These are phyloP conservation scores for Metschnikowia lochheadii DNA, from an alignment of 805 yeast genomes.

Conservation along the genomic window DNA sequence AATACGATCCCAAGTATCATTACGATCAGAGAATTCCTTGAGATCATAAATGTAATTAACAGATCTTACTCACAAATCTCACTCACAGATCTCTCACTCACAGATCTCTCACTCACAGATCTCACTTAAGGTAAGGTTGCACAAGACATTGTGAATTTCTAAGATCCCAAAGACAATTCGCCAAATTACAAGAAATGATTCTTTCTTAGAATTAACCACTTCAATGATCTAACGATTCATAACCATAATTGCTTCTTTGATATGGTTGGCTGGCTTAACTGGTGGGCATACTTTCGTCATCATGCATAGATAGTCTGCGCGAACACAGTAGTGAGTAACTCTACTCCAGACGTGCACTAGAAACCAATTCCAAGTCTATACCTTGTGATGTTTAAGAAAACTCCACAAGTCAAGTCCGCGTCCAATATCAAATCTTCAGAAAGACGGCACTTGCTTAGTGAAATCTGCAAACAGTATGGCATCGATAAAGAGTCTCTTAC, in stretches of 20 bases:
- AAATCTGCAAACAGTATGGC: conserved; percentile 40
- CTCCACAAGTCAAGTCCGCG: conserved; percentile 57
- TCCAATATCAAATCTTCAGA: conserved; percentile 83
- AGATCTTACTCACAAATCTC: too few species aligned
- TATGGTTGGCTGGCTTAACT: background rate
- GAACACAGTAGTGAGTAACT: background rate
- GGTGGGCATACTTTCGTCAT: background rate
- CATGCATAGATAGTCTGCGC: conserved; percentile 1
- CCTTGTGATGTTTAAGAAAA: conserved; percentile 21
- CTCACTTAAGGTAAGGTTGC: too few species aligned
- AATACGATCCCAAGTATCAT: too few species aligned
- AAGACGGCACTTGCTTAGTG: conserved; percentile 49
- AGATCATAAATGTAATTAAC: too few species aligned
- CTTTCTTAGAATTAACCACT: too few species aligned
- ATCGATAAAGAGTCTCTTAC: conserved; percentile 38
- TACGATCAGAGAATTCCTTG: too few species aligned
- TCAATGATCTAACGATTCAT: too few species aligned
- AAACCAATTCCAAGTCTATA: background rate
- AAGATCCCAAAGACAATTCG: too few species aligned
- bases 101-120: too few species aligned
- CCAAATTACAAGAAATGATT: too few species aligned
- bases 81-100: too few species aligned
- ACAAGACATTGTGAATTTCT: too few species aligned
- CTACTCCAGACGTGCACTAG: background rate
- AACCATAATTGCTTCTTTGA: background rate